Base-by-base conservation (phyloP, 176 grass and related monocot genomes). In the Alloteropsis semialata region DNA sequence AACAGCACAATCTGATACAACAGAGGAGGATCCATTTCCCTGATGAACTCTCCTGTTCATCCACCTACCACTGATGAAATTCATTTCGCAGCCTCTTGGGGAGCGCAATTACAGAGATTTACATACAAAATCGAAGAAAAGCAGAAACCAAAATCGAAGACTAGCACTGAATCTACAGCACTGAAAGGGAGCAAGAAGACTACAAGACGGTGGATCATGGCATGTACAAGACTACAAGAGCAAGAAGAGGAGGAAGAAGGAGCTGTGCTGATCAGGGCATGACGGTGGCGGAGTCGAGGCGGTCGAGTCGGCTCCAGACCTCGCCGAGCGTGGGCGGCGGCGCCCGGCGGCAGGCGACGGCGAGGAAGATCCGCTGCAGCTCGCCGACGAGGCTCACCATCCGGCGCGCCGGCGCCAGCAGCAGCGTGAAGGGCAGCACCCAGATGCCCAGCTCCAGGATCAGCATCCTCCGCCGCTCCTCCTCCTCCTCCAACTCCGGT, bases 401-500 rank as follows among this genome's bases (percentile, higher is more conserved):
- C 66, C 82, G 77, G 56, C 94, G 77, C 56, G 86, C 45, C 48
- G 94, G 91, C 61, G 87, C 87, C 24, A 97, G 56, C 42, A 91
- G 22, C 54, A 97, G 87, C 29, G 91, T 97, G 63, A 97, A 86
- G 13, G 94, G 94, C 65, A 97, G 84, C 33, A 89, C 45, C 87
- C 89, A 94, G 57, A 93, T 69, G 74, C 91, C 94, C 72, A 97
- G 27, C 77, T 91, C 94, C 74, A 94, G 46, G 48, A 91, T 80
- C 81, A 97, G 29, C 94, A 97, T 92, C 73, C 4, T 0, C 73
- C 30, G 3, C 25, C 74, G 4, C 3, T 8, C 0, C 58, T 69
- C 61, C 22, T 46, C 53, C 16, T 38, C 10, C 0, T 57, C 33
- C 32, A 75, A 75, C 55, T 29, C 14, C 6, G 48, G 13, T 30